Conservation (phyloP, 768 basidiomycete species). For the Suillus sp. region DNA sequence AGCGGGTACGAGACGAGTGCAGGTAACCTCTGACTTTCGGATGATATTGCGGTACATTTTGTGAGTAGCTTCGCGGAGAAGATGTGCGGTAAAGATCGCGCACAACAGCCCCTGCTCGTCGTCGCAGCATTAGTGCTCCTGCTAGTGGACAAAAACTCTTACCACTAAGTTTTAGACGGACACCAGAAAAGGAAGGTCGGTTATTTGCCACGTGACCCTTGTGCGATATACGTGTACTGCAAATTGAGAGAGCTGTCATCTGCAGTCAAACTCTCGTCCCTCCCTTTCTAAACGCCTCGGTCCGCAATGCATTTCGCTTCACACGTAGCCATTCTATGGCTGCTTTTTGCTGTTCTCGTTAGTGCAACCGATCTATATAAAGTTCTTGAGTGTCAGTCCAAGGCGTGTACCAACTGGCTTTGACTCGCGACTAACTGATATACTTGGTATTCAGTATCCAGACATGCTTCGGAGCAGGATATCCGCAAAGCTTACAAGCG, state of each 20-base stretch:
- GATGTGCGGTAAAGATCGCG: too few species aligned
- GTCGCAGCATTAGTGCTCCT: slow-evolving; percentile 2
- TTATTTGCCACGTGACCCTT: slow-evolving; percentile 28
- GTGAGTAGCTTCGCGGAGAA: slow-evolving; percentile 24
- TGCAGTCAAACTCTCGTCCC: background rate
- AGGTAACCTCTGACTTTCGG: slow-evolving; percentile 43
- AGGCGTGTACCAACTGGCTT: slow-evolving; percentile 31
- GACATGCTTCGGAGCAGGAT: slow-evolving; percentile 82
- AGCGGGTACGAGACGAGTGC: slow-evolving; percentile 3
- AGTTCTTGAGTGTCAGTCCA: slow-evolving; percentile 71
- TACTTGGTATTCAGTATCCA: slow-evolving; percentile 49
- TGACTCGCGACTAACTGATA: slow-evolving; percentile 26
- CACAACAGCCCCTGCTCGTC: background rate
- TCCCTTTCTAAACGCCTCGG: slow-evolving; percentile 3
- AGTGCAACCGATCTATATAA: slow-evolving; percentile 80
- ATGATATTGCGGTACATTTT: slow-evolving; percentile 27
- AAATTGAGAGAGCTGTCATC: slow-evolving; percentile 13
- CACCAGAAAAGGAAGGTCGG: background rate
- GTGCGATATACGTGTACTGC: slow-evolving; percentile 31
- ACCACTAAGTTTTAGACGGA: too few species aligned
- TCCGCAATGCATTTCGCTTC: slow-evolving; percentile 29
- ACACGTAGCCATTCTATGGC: slow-evolving; percentile 33
- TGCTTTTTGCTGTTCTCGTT: slow-evolving; percentile 32
- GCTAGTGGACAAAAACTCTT: too few species aligned
- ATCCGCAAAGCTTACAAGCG: slow-evolving; percentile 92